Percentiles rank a stretch among this genome's conserved stretches.
These are phyloP conservation scores for Dendrobium chrysotoxum DNA, from an alignment of 106 monocot genomes.

Conservation along the genomic window DNA sequence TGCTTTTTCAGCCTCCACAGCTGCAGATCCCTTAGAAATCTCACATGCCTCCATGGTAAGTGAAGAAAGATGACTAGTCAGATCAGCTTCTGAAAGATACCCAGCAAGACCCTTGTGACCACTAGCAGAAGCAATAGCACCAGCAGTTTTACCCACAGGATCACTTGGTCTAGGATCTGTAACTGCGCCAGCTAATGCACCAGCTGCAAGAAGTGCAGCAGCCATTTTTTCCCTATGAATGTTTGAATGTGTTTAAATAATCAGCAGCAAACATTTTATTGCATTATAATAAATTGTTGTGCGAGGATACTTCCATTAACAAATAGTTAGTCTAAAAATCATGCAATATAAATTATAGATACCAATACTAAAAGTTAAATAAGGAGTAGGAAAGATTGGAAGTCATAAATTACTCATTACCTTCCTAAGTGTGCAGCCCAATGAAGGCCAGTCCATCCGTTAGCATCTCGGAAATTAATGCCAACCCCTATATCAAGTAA, in stretches of 20 bases:
- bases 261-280: background rate
- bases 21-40: conserved; percentile 30
- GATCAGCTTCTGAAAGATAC: conserved; percentile 69
- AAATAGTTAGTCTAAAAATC: background rate
- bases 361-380: background rate
- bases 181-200: conserved; percentile 61
- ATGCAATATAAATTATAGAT: background rate
- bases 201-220: conserved; percentile 65
- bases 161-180: conserved; percentile 58
- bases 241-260: background rate
- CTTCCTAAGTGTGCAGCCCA: conserved; percentile 97
- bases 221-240: conserved; percentile 64
- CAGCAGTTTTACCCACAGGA: conserved; percentile 63
- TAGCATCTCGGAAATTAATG: conserved; percentile 81
- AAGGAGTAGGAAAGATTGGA: background rate
- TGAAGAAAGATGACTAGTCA: conserved; percentile 50
- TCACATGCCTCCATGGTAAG: conserved; percentile 35
- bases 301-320: background rate
- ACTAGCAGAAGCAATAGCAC: conserved; percentile 40
- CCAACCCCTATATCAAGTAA: conserved; percentile 65
- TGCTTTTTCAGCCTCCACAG: conserved; percentile 31
- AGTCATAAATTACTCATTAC: conserved; percentile 21
- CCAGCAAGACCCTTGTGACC: conserved; percentile 77
- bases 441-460: conserved; percentile 98
- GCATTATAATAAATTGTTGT: background rate